These are phyloP conservation scores for Aspergillus cejpii DNA, from an alignment of 2,329 filamentous ascomycete genomes.

Conservation along the genomic window DNA sequence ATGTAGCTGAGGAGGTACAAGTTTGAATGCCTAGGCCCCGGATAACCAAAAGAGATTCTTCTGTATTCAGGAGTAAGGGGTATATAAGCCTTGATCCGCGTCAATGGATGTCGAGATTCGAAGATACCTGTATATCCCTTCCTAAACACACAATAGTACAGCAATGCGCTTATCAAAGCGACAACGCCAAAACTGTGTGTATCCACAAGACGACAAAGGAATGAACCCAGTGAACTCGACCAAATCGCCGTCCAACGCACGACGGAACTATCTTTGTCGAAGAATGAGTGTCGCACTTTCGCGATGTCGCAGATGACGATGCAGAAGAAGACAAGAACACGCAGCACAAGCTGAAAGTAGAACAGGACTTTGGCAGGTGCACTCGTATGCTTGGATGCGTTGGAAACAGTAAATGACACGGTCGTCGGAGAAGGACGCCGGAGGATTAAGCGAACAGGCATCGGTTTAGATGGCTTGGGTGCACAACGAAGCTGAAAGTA, in stretches of 20 bases:
- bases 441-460: constrained; percentile 51
- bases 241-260: constrained; percentile 30
- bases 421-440: constrained; percentile 70
- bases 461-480: constrained; percentile 26
- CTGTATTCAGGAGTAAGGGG: constrained; percentile 35
- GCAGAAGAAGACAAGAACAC: constrained; percentile 39
- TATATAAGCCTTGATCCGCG: neutral
- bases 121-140: constrained; percentile 48
- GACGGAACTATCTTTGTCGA: constrained; percentile 21
- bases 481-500: neutral
- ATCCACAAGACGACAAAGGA: constrained; percentile 34
- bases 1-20: constrained; percentile 61
- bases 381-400: constrained; percentile 52
- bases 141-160: constrained; percentile 43
- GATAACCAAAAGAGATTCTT: constrained; percentile 83
- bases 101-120: constrained; percentile 13
- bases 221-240: constrained; percentile 28
- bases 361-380: constrained; percentile 43
- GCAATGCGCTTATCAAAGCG: constrained; percentile 31
- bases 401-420: constrained; percentile 87
- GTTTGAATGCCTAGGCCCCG: constrained; percentile 88
- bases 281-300: constrained; percentile 27
- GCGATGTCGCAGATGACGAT: constrained; percentile 35
- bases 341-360: constrained; percentile 41
- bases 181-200: constrained; percentile 40